Evolutionary conservation across 345 rosid species (phyloP).

Genomic region (Eucalyptus curtisii): DNA sequence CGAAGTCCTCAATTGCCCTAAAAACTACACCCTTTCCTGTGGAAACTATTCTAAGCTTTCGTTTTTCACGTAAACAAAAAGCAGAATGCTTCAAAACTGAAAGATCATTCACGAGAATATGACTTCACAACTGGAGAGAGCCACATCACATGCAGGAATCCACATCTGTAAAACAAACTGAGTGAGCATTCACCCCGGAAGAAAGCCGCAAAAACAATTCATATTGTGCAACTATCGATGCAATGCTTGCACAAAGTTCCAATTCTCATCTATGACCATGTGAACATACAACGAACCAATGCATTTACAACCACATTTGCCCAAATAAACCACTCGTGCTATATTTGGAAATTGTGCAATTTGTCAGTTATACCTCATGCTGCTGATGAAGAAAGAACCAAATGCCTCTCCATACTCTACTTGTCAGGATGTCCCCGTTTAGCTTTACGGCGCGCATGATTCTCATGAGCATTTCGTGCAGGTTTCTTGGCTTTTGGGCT

Average conservation of each 20-base stretch:
- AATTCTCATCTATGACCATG: neutral
- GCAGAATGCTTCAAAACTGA: neutral
- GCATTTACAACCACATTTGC: neutral
- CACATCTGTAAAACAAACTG: neutral
- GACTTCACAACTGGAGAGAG: neutral
- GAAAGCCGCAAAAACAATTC: too few relatives aligned
- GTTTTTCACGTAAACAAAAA: neutral
- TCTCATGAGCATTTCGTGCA: constrained; percentile 20
- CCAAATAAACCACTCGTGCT: neutral
- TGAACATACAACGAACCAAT: neutral
- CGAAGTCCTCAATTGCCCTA: neutral
- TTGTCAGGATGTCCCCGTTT: constrained; percentile 63
- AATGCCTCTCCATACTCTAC: constrained; percentile 8
- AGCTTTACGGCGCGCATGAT: constrained; percentile 52
- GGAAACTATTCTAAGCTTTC: neutral
- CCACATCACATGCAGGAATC: neutral
- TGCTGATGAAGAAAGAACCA: too few relatives aligned
- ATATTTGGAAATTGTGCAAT: neutral
- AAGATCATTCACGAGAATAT: neutral
- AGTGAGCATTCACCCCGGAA: neutral
- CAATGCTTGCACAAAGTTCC: neutral
- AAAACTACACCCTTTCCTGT: neutral
- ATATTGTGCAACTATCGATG: neutral
- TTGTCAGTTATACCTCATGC: neutral
- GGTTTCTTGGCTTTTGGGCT: constrained; percentile 53